Evolutionary conservation across 345 rosid genomes (phyloP).

Genomic region (Pugionium dolabratum): DNA sequence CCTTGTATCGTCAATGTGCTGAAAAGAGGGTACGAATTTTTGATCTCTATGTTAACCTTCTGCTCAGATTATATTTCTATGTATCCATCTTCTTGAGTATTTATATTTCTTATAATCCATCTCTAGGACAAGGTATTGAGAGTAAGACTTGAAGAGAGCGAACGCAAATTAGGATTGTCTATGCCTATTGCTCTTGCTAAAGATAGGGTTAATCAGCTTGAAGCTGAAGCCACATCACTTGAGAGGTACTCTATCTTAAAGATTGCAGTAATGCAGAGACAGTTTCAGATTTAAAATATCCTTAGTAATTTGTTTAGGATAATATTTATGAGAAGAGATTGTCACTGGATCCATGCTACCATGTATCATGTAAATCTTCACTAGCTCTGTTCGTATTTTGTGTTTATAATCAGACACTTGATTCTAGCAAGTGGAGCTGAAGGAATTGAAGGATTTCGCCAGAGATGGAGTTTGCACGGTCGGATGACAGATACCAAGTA

Average conservation of each 20-base stretch:
- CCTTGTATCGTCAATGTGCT: conserved; percentile 73
- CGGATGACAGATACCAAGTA: conserved; percentile 82
- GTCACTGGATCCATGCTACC: not conserved
- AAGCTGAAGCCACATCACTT: conserved; percentile 74
- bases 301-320: not conserved
- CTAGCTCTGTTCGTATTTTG: not conserved
- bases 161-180: conserved; percentile 76
- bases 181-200: conserved; percentile 81
- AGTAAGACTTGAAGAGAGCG: conserved; percentile 83
- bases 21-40: conserved; percentile 63
- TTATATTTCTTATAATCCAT: not conserved
- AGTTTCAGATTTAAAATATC: not conserved
- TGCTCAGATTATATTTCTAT: not conserved
- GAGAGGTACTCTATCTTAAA: conserved; percentile 62
- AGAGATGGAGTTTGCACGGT: conserved; percentile 97
- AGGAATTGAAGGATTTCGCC: conserved; percentile 89
- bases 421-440: conserved; percentile 89
- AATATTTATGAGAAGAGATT: not conserved
- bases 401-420: conserved; percentile 54
- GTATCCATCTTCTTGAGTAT: not conserved
- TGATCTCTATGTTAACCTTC: not conserved
- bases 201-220: conserved; percentile 75
- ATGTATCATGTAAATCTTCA: not conserved
- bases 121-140: conserved; percentile 78
- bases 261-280: not conserved